Evolutionary conservation across 208 protist genomes (phyloP).

Genomic region (Trypanosoma vivax): DNA sequence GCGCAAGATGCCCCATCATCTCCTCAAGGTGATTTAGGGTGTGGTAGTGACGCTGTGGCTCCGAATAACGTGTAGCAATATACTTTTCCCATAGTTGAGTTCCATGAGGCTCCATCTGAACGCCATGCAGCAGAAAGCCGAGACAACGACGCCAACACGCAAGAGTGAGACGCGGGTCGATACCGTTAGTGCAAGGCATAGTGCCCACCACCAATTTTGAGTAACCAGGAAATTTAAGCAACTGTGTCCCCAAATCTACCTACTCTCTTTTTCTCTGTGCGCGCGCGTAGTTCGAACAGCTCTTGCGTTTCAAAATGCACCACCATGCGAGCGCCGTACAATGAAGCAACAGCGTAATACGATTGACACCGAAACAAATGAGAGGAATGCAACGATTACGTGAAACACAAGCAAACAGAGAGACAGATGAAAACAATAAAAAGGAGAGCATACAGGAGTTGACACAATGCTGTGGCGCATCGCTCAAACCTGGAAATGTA

Average conservation of each 20-base stretch:
- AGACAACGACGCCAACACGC: constrained; percentile 13
- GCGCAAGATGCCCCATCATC: constrained; percentile 30
- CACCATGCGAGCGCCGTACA: no score
- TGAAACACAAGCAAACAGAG: neutral
- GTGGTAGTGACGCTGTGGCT: constrained; percentile 70
- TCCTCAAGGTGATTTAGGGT: constrained; percentile 55
- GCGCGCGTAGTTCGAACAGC: no score
- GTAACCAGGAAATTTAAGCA: neutral
- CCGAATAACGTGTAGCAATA: constrained; percentile 41
- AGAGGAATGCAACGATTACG: neutral
- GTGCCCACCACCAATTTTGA: neutral
- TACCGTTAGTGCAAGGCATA: neutral
- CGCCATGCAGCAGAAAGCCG: neutral
- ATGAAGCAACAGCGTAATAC: no score
- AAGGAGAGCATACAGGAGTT: neutral
- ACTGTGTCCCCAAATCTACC: no score
- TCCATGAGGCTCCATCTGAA: neutral
- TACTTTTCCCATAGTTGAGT: constrained; percentile 25
- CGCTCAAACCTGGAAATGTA: no score
- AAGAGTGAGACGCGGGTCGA: constrained; percentile 10
- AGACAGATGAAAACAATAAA: constrained; percentile 4
- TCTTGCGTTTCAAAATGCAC: no score
- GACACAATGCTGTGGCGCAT: no score
- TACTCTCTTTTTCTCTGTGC: no score
- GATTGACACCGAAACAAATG: no score